Evolutionary conservation across 805 yeast species (phyloP).

Genomic region (Barnettozyma salicaria): DNA sequence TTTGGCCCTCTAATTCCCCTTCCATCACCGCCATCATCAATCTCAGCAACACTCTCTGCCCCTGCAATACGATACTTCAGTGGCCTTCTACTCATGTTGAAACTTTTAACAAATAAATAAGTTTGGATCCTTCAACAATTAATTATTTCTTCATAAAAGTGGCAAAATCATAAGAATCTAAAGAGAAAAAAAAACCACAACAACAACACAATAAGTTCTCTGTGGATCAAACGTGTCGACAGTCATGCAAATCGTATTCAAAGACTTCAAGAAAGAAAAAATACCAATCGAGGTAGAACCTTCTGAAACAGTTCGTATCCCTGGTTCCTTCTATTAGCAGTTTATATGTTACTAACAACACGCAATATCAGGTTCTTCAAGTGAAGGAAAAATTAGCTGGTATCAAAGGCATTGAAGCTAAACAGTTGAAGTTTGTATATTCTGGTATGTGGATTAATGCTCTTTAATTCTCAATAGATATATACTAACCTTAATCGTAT

Average conservation of each 20-base stretch:
- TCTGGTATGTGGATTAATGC: conserved; percentile 44
- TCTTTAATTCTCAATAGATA: not conserved
- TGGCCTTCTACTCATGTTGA: conserved; percentile 25
- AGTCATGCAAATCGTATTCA: conserved; percentile 71
- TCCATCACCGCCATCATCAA: conserved; percentile 14
- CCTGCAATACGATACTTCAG: conserved; percentile 22
- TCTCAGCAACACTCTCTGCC: conserved; percentile 9
- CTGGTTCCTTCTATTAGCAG: not conserved
- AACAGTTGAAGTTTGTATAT: conserved; percentile 82
- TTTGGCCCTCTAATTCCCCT: conserved; percentile 50
- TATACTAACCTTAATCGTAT: not conserved
- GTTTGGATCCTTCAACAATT: not conserved
- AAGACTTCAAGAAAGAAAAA: conserved; percentile 90
- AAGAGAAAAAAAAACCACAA: not conserved
- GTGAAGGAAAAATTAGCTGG: conserved; percentile 70
- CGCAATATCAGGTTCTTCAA: conserved; percentile 44
- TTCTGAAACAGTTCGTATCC: conserved; percentile 44
- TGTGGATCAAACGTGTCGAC: not conserved
- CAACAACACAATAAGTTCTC: not conserved
- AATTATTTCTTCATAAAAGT: not conserved
- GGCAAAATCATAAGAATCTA: conserved; percentile 7
- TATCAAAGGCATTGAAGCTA: conserved; percentile 59
- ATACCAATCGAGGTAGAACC: conserved; percentile 73
- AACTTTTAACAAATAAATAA: not conserved
- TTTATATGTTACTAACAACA: not conserved